A percentile compares a stretch with the other conserved stretches of the same genome.
Evolutionary conservation across 2,329 filamentous ascomycete species (phyloP).

Genomic region (Colletotrichum godetiae): DNA sequence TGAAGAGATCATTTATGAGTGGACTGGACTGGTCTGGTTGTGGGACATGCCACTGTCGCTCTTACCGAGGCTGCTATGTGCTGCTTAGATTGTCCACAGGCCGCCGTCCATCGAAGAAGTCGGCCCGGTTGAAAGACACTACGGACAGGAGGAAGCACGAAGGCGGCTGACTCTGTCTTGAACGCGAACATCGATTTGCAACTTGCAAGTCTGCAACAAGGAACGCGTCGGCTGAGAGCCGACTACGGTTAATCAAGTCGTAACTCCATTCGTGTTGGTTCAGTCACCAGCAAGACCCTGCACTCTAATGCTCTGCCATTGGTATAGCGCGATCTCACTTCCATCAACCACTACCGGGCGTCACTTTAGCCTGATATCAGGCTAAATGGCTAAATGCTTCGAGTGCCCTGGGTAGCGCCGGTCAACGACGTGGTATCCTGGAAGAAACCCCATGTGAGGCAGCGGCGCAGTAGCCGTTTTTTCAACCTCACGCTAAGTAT

Average conservation of each 20-base stretch:
- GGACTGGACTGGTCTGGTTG: neutral
- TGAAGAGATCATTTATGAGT: neutral
- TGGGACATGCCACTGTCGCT: neutral
- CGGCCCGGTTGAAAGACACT: neutral
- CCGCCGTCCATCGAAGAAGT: neutral
- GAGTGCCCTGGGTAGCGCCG: slow-evolving; percentile 8
- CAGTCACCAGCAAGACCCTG: neutral
- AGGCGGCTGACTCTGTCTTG: neutral
- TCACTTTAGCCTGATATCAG: slow-evolving; percentile 27
- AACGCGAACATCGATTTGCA: neutral
- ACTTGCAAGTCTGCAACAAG: neutral
- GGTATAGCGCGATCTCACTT: slow-evolving; percentile 9
- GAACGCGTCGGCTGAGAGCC: neutral
- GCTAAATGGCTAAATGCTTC: slow-evolving; percentile 30
- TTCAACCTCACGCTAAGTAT: neutral
- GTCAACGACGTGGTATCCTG: slow-evolving; percentile 11
- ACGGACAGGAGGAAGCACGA: neutral
- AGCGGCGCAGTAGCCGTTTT: slow-evolving; percentile 5
- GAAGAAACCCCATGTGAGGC: slow-evolving; percentile 8
- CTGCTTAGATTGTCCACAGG: neutral
- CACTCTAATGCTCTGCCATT: neutral
- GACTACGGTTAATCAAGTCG: neutral
- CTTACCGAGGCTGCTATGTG: neutral
- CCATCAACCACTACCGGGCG: slow-evolving; percentile 2
- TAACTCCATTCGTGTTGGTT: slow-evolving; percentile 20